These are phyloP conservation scores for Ophiostoma ulmi DNA, from an alignment of 2,329 filamentous ascomycete species.

Conservation along the genomic window DNA sequence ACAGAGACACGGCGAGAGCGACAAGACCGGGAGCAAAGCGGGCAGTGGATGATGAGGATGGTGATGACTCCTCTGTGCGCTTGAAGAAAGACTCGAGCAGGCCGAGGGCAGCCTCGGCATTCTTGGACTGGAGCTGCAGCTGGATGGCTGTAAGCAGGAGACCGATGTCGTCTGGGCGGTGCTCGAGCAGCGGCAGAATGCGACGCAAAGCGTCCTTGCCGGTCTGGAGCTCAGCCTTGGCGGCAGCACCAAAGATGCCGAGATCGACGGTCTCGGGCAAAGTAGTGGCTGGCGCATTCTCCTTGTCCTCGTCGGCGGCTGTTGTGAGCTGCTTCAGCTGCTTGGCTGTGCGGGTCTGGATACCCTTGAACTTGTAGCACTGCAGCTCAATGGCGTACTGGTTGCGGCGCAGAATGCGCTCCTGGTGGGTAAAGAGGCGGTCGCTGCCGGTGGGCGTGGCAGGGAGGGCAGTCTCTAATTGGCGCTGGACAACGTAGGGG, in stretches of 20 bases:
- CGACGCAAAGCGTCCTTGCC: conserved; percentile 65
- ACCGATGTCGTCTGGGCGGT: conserved; percentile 73
- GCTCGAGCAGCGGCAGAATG: conserved; percentile 64
- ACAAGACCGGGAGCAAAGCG: conserved; percentile 82
- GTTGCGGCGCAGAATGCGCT: conserved; percentile 57
- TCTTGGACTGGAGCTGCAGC: conserved; percentile 58
- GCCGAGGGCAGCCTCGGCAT: conserved; percentile 67
- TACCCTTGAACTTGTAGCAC: conserved; percentile 62
- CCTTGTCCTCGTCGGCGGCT: conserved; percentile 27
- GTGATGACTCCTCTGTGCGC: conserved; percentile 51
- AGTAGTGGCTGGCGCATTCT: conserved; percentile 26
- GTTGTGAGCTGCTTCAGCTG: conserved; percentile 35
- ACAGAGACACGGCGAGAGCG: conserved; percentile 72
- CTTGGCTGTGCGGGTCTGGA: conserved; percentile 45
- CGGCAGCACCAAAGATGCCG: conserved; percentile 62
- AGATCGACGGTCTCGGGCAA: conserved; percentile 38
- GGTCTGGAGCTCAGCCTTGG: conserved; percentile 57
- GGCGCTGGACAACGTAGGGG: conserved; percentile 61
- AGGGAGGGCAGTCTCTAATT: conserved; percentile 49
- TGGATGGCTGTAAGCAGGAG: conserved; percentile 75
- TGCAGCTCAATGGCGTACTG: conserved; percentile 59
- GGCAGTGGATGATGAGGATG: conserved; percentile 51
- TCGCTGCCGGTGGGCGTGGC: conserved; percentile 50
- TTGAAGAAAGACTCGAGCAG: conserved; percentile 71
- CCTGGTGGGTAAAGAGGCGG: conserved; percentile 68